Evolutionary conservation across 805 yeast genomes (phyloP), one percentile per base, ranked within the genome.

Genomic region (Suhomyces vadensis): DNA sequence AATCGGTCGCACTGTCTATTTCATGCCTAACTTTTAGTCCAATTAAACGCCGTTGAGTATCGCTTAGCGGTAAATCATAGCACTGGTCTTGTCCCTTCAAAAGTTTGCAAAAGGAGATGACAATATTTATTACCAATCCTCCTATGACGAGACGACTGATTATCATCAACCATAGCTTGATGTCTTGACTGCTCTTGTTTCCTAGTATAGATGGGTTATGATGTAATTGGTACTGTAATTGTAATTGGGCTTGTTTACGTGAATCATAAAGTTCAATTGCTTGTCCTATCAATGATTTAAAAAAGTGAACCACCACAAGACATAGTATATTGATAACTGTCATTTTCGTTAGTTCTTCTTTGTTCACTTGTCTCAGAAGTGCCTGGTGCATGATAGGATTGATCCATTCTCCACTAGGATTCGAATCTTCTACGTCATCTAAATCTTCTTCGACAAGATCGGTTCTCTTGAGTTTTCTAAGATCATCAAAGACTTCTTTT

Each of bases 11-110:
- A n/a, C n/a, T n/a, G 22, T 24, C 26, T 24, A 7, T 24, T n/a
- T 19, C 37, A 14, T 26, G 22, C 3, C 31, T 20, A 4, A 41
- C 42, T 35, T 50, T 47, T 22, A 78, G 63, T 1, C 82, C 82
- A 29, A 78, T 59, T 11, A 78, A 56, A 31, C 60, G 57, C 37
- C 82, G 58, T 55, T 78, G 83, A 19, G 61, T 63, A 37, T 63
- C 65, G 7, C 64, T 72, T 47, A 78, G 65, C 2, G 81, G 81
- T 45, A 78, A 61, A 53, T 78, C 83, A 26, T 64, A 51, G 50
- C 82, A 78, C 51, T 73, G 74, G 50, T 78, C 82, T 46, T 66
- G 71, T 1, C 76, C 72, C 48, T 64, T 68, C 6, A 66, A 19
- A 11, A 75, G 50, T 35, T 55, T 58, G 31, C 64, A 47, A 3